Evolutionary conservation across 164 flowering plant species (phyloP).

Genomic region (Vitis cinerea): DNA sequence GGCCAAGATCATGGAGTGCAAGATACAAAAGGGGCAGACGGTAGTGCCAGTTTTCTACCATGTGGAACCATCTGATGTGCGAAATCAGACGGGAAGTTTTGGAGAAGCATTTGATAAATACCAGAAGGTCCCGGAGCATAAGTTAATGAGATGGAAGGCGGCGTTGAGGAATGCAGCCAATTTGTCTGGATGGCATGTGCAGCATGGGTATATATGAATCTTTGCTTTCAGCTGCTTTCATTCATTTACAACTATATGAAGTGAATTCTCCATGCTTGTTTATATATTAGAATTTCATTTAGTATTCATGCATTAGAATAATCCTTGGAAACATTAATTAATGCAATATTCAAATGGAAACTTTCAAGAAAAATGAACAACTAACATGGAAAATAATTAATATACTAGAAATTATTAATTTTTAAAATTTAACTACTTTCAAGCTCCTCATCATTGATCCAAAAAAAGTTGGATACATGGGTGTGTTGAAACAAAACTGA

Average conservation of each 20-base stretch:
- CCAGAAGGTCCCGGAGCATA: background rate
- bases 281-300: no score
- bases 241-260: background rate
- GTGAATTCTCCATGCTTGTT: no score
- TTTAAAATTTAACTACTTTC: no score
- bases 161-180: background rate
- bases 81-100: background rate
- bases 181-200: slow-evolving; percentile 4
- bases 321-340: no score
- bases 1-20: slow-evolving; percentile 6
- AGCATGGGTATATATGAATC: background rate
- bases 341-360: no score
- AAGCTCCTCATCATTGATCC: no score
- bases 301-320: no score
- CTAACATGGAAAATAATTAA: no score
- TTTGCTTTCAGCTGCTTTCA: background rate
- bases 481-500: no score
- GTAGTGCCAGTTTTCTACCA: slow-evolving; percentile 2
- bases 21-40: background rate
- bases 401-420: no score
- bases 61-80: slow-evolving; percentile 6
- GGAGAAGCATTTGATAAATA: background rate
- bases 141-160: background rate
- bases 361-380: no score
- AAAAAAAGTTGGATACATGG: no score